Evolutionary conservation across 2,329 filamentous ascomycete species (phyloP), one percentile per base, ranked within the genome.

Genomic region (Paecilomyces dactylethromorphus): DNA sequence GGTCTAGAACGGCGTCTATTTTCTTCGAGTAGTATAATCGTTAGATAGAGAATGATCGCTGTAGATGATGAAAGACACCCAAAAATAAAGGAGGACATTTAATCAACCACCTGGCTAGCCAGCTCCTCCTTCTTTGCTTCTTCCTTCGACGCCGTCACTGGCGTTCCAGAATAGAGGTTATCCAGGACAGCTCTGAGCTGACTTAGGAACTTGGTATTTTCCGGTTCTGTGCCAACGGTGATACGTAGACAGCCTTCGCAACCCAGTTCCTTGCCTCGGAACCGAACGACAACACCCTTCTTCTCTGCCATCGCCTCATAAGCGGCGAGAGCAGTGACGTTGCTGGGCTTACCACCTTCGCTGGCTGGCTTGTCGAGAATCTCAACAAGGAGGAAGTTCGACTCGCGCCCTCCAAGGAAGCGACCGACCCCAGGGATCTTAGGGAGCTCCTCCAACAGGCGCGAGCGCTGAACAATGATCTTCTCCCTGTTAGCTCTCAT

Each of bases 381-480:
- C 79, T 97, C 91, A 59, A 91, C 92, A 8, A 99, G 83, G 68
- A 99, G 66, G 71, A 97, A 99, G 73, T 99, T 99, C 63, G 90
- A 89, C 58, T 87, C 88, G 1, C 79, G 81, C 2, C 94, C 94
- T 55, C 94, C 94, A 21, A 88, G 81, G 66, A 96, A 87, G 51
- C 86, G 81, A 0, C 94, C 94, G 1, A 97, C 82, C 1, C 94
- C 93, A 0, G 84, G 79, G 15, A 97, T 83, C 63, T 81, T 79
- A 0, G 91, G 89, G 55, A 99, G 78, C 68, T 92, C 90, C 5
- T 72, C 67, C 2, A 96, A 69, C 65, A 99, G 70, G 49, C 92
- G 81, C n/a, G 91, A 83, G 55, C 94, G 83, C 79, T 97, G 93
- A 53, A 74, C 74, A 6, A 94, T 71, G 60, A 97, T 88, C 66